Percentiles rank a stretch among this genome's conserved stretches.
Evolutionary conservation across 208 protist genomes (phyloP).

Genomic region (Wallacemonas rigidus): DNA sequence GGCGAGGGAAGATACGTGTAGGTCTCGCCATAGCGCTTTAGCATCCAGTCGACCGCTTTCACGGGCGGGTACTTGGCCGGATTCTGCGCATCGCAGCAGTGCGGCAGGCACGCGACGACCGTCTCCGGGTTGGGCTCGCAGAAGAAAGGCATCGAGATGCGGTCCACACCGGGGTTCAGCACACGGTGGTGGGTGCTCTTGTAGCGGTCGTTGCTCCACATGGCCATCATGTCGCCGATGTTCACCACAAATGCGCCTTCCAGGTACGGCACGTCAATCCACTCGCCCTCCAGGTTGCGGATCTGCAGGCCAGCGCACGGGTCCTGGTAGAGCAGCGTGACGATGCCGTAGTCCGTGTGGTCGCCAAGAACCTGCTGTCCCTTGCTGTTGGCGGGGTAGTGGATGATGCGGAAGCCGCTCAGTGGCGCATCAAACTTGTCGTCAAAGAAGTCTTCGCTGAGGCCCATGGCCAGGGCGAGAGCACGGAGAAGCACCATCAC

Average conservation of each 20-base stretch:
- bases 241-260: conserved; percentile 77
- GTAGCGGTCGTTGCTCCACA: conserved; percentile 82
- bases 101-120: conserved; percentile 57
- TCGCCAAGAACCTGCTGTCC: conserved; percentile 54
- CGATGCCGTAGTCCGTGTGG: conserved; percentile 85
- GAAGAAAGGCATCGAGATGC: conserved; percentile 87
- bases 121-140: conserved; percentile 77
- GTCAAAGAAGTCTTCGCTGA: conserved; percentile 58
- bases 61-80: conserved; percentile 62
- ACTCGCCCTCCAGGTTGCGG: conserved; percentile 54
- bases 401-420: conserved; percentile 76
- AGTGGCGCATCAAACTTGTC: conserved; percentile 61
- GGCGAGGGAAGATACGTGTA: conserved; percentile 43
- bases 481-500: conserved; percentile 54
- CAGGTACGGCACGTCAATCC: conserved; percentile 65
- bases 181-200: conserved; percentile 77
- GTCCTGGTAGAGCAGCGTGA: conserved; percentile 85
- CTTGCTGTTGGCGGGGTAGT: conserved; percentile 45
- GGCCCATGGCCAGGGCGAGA: conserved; percentile 59
- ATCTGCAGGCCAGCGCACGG: conserved; percentile 57
- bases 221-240: conserved; percentile 89
- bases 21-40: conserved; percentile 73
- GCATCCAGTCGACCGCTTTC: conserved; percentile 61
- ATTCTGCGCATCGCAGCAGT: conserved; percentile 63
- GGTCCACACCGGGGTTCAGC: conserved; percentile 60